Percentiles rank a stretch among this genome's conserved stretches.
These are phyloP conservation scores for Sisymbrium irio DNA, from an alignment of 345 rosid species.

Conservation along the genomic window DNA sequence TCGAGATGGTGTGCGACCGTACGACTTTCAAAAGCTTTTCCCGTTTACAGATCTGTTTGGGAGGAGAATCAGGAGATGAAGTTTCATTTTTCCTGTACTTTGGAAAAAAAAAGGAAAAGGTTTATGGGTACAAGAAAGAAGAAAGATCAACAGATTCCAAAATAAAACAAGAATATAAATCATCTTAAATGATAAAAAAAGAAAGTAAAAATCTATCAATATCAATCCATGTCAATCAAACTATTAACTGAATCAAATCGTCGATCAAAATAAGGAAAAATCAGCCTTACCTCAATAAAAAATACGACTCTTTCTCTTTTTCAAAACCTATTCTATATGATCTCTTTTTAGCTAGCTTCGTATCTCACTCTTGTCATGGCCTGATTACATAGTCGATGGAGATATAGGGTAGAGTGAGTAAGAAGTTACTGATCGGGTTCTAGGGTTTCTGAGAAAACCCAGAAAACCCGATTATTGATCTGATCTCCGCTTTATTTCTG, in stretches of 20 bases:
- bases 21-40: not conserved
- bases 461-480: not conserved
- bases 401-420: slow-evolving; percentile 6
- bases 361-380: slow-evolving; percentile 20
- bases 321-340: not conserved
- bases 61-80: not conserved
- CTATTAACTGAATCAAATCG: slow-evolving; percentile 18
- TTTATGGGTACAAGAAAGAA: not conserved
- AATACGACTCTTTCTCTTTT: slow-evolving; percentile 4
- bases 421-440: slow-evolving; percentile 10
- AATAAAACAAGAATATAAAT: slow-evolving; percentile 2
- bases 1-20: not conserved
- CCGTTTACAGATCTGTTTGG: slow-evolving; percentile 20
- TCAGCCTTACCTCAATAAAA: slow-evolving; percentile 18
- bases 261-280: not conserved
- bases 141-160: slow-evolving; percentile 17
- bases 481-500: not conserved
- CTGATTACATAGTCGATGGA: slow-evolving; percentile 13
- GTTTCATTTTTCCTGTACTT: not conserved
- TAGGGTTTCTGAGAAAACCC: slow-evolving; percentile 25
- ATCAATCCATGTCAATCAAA: slow-evolving; percentile 32
- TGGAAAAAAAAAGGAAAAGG: not conserved
- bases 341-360: not conserved
- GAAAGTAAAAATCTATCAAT: slow-evolving; percentile 10
- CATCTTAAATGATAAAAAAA: not conserved